Base-by-base conservation (phyloP, 768 basidiomycete genomes). In the Collybia sordida region DNA sequence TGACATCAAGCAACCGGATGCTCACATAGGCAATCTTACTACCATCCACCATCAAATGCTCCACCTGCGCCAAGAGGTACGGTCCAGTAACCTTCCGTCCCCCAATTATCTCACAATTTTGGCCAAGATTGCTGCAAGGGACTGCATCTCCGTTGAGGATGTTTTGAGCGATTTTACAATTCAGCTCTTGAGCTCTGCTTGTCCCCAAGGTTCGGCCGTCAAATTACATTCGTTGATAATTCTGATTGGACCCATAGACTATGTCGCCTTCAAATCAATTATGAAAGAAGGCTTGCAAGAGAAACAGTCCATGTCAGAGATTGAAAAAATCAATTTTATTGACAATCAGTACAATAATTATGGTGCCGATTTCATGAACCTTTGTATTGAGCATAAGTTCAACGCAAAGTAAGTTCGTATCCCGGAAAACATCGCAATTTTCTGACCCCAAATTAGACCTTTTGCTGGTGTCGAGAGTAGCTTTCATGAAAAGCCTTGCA, bases 191-290 rank as follows among this genome's bases (percentile, higher is more conserved):
- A 75, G 75, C 49, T 53, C 58, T 4, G 65, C 63, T 9, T 67
- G 72, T 45, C 79, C 79, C 1, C 55, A 61, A 59, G 80, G 80
- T 75, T 47, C 38, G 52, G 40, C 8, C n/a, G 19, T n/a, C 5
- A 38, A 14, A 21, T 43, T 21, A 6, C 21, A 19, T 38, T 1
- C 49, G 42, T 34, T 6, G 25, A 22, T n/a, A n/a, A 28, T 23
- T 15, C 31, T 46, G 47, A 44, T 46, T 11, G 22, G 36, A 6
- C 28, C 15, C 21, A 15, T 42, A 72, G 76, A 77, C 53, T 72
- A 69, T 43, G 52, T 64, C 17, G 52, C 66, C 7, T 74, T 77
- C 55, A 66, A 63, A 36, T 49, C 59, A 17, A 56, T 56, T 42
- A 69, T 92, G 36, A 60, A 55, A 28, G 28, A 34, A 3, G 52